A percentile compares a stretch with the other conserved stretches of the same genome.
These are phyloP conservation scores for Amborella trichopoda DNA, from an alignment of 164 flowering plant genomes.

Conservation along the genomic window DNA sequence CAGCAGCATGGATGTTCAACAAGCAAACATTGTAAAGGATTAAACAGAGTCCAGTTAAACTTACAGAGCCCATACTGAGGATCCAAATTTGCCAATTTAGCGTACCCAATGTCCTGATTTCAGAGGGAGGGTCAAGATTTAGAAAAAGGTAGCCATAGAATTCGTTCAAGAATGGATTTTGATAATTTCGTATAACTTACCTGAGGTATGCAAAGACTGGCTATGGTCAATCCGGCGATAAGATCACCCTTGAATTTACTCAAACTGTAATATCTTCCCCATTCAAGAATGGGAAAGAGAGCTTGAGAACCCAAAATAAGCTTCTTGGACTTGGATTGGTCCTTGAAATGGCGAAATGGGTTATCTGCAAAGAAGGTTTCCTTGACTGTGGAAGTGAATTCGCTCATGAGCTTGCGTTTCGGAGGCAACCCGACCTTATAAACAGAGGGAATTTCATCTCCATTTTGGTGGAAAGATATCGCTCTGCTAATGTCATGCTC, in stretches of 20 bases:
- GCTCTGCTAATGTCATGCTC: constrained; percentile 26
- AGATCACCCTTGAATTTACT: constrained; percentile 52
- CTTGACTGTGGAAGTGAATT: constrained; percentile 29
- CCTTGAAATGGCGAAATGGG: constrained; percentile 62
- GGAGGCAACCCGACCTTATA: constrained; percentile 63
- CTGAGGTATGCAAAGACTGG: constrained; percentile 90
- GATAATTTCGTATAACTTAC: constrained; percentile 11
- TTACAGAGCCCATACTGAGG: constrained; percentile 70
- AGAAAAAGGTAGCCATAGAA: too few relatives aligned
- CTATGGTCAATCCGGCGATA: constrained; percentile 74
- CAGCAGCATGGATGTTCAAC: background rate
- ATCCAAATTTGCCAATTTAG: constrained; percentile 54
- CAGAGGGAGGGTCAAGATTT: background rate
- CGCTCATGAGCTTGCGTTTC: constrained; percentile 39
- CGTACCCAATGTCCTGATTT: constrained; percentile 61
- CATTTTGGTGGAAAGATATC: constrained; percentile 20
- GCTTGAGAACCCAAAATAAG: constrained; percentile 49
- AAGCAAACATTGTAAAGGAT: background rate
- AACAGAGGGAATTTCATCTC: constrained; percentile 15
- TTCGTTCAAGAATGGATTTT: background rate
- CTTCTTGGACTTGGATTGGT: constrained; percentile 45
- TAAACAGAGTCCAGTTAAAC: constrained; percentile 7
- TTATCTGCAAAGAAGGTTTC: constrained; percentile 73
- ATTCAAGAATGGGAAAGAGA: constrained; percentile 56
- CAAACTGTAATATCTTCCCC: constrained; percentile 50